phyloP scores from a whole-genome alignment of 1,284 basidiomycete species.

The Sanghuangporus weigelae region DNA sequence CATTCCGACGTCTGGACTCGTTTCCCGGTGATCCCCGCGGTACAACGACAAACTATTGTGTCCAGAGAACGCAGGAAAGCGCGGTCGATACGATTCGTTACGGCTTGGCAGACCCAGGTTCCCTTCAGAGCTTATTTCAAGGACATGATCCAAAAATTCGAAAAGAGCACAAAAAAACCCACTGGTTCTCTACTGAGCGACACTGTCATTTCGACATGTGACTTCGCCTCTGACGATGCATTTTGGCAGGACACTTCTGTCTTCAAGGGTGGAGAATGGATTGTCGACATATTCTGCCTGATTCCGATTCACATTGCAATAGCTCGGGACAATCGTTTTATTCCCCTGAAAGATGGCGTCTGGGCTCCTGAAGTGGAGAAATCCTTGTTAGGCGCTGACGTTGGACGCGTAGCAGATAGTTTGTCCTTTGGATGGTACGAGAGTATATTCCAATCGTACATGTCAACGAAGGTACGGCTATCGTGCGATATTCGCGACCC shows the following conservation, averaged over 20 bases:
- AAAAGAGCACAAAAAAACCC: constrained; percentile 46
- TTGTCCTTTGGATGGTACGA: constrained; percentile 65
- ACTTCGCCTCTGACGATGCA: constrained; percentile 20
- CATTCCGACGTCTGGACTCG: constrained; percentile 59
- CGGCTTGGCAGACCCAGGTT: constrained; percentile 18
- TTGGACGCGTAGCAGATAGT: constrained; percentile 49
- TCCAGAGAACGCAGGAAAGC: constrained; percentile 27
- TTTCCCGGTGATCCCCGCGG: constrained; percentile 53
- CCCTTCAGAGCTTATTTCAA: constrained; percentile 35
- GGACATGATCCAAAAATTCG: constrained; percentile 41
- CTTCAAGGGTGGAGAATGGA: constrained; percentile 54
- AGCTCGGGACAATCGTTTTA: constrained; percentile 51
- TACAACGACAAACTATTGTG: constrained; percentile 42
- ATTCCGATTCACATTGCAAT: constrained; percentile 62
- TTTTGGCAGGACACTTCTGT: constrained; percentile 22
- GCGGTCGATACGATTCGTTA: constrained; percentile 38
- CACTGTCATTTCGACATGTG: constrained; percentile 28
- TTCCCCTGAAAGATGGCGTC: constrained; percentile 56
- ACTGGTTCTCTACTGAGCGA: constrained; percentile 37
- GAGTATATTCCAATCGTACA: constrained; percentile 56
- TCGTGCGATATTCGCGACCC: not conserved
- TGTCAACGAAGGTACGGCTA: constrained; percentile 45
- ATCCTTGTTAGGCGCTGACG: constrained; percentile 50
- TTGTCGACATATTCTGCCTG: constrained; percentile 54
- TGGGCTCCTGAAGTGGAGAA: constrained; percentile 44